Conservation (phyloP, 2,329 filamentous ascomycete genomes). For the Arthroderma uncinatum region DNA sequence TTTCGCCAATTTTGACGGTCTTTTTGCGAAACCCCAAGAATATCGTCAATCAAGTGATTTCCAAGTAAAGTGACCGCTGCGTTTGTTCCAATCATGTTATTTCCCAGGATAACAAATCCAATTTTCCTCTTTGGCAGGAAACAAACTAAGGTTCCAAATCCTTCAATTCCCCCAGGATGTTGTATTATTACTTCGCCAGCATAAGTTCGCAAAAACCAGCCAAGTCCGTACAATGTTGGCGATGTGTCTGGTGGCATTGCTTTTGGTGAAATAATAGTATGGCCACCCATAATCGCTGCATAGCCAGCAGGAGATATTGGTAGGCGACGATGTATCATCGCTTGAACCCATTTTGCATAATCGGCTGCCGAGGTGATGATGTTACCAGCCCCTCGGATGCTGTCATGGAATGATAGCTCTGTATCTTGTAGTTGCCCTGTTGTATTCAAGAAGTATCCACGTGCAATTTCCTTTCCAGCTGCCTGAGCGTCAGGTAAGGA, state of each 20-base stretch:
- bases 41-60: constrained; percentile 35
- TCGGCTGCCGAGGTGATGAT: constrained; percentile 28
- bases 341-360: constrained; percentile 41
- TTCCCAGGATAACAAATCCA: constrained; percentile 33
- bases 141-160: constrained; percentile 35
- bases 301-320: constrained; percentile 11
- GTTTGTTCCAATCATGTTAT: constrained; percentile 33
- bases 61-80: constrained; percentile 24
- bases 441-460: constrained; percentile 19
- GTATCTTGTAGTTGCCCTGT: constrained; percentile 8
- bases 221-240: constrained; percentile 10
- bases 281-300: constrained; percentile 7
- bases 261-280: constrained; percentile 8
- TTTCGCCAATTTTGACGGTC: constrained; percentile 31
- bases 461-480: constrained; percentile 18
- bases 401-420: constrained; percentile 10
- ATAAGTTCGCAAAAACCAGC: constrained; percentile 12
- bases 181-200: constrained; percentile 30
- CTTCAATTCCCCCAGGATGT: constrained; percentile 38
- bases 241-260: constrained; percentile 7
- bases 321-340: constrained; percentile 21
- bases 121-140: constrained; percentile 38
- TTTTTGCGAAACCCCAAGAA: constrained; percentile 25
- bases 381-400: constrained; percentile 15
- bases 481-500: constrained; percentile 25